A percentile compares a stretch with the other conserved stretches of the same genome.
These are phyloP conservation scores for Cyberlindnera veronae DNA, from an alignment of 805 yeast genomes.

Conservation along the genomic window DNA sequence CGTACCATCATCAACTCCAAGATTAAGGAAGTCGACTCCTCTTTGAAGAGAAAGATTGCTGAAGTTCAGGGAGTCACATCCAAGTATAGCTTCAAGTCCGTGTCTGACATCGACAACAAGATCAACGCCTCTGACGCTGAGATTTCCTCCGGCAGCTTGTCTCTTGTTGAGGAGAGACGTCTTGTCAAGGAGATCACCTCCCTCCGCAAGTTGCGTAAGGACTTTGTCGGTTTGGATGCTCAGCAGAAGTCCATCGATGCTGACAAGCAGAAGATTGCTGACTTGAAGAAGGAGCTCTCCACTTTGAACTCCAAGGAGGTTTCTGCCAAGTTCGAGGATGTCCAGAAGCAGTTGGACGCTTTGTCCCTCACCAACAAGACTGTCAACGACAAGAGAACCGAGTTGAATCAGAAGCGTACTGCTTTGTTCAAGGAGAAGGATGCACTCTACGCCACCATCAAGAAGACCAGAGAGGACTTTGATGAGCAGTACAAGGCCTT, in stretches of 20 bases:
- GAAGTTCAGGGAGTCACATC: slow-evolving; percentile 73
- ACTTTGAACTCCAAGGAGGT: slow-evolving; percentile 57
- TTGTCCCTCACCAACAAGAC: slow-evolving; percentile 58
- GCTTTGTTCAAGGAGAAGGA: slow-evolving; percentile 66
- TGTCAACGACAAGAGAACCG: slow-evolving; percentile 62
- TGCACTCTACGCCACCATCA: slow-evolving; percentile 61
- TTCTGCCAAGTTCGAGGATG: slow-evolving; percentile 62
- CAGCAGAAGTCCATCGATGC: slow-evolving; percentile 76
- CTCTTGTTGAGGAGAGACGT: slow-evolving; percentile 88
- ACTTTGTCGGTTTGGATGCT: slow-evolving; percentile 67
- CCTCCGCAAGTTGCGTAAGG: slow-evolving; percentile 77
- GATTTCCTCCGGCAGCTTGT: slow-evolving; percentile 74
- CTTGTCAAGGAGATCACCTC: slow-evolving; percentile 79
- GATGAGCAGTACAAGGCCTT: slow-evolving; percentile 73
- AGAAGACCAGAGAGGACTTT: slow-evolving; percentile 67
- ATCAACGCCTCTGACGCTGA: slow-evolving; percentile 63
- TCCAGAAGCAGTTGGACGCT: slow-evolving; percentile 67
- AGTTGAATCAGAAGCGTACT: slow-evolving; percentile 60
- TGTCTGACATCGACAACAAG: slow-evolving; percentile 65
- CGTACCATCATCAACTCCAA: slow-evolving; percentile 53
- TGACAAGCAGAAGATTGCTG: slow-evolving; percentile 72
- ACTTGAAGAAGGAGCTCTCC: slow-evolving; percentile 64
- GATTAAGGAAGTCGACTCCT: slow-evolving; percentile 65
- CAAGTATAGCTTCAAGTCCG: slow-evolving; percentile 63
- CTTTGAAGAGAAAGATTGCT: slow-evolving; percentile 66